Base-by-base conservation (phyloP, 192 early-diverging fungal genomes). In the Coemansia biformis region DNA sequence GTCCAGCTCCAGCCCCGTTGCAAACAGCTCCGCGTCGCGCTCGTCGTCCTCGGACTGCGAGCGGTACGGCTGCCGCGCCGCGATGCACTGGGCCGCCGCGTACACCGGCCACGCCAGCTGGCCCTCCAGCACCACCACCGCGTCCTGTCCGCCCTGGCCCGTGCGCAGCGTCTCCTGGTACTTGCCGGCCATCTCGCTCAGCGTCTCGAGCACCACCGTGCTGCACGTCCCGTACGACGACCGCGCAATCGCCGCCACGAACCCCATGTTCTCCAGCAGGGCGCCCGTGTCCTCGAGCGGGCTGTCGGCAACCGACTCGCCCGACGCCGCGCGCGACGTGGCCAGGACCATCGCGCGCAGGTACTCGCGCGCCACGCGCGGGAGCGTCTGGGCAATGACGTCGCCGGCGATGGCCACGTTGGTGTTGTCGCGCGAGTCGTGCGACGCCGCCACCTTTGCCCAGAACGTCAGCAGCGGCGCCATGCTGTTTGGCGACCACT, bases 61-160 rank as follows among this genome's bases (percentile, higher is more conserved):
- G 57, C 84, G 75, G 61, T 81, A 88, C 17, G 84, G 80, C 79
- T 79, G 78, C 34, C 90, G 68, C n/a, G 75, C 83, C 6, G 83
- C 81, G 35, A 93, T 66, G 42, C 79, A 79, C 42, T 77, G 67
- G 2, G 79, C 85, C 33, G 83, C 82, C 8, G 85, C 80, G 36
- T 93, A 90, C 9, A 91, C 79, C 23, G 90, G 61, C 87, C 86
- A 91, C 0, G 88, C 79, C 51, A 91, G 72, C 60, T 88, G 84
- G 36, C 59, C 74, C 51, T 86, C 80, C 15, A 75, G 63, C 4
- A 79, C 47, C 1, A 49, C 40, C 8, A 85, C 41, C 2, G 60
- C 70, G 15, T 79, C 66, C 13, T 3, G 5, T 5, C 29, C 29
- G 69, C 79, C 52, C 29, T 59, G 68, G 0, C 63, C 64, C 9